Evolutionary conservation across 345 rosid genomes (phyloP).

Genomic region (Brassica nigra): DNA sequence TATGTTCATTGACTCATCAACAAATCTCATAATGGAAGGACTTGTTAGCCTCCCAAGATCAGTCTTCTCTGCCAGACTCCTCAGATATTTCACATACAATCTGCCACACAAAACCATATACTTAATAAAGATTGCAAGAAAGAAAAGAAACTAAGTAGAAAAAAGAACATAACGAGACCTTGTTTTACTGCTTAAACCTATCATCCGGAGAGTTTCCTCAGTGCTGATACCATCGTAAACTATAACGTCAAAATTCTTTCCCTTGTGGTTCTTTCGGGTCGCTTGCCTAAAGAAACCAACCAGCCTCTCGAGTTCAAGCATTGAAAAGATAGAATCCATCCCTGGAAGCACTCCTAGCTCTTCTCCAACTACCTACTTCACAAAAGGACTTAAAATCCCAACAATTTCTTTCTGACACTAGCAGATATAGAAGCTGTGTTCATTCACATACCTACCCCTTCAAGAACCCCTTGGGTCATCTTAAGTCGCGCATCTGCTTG

Average conservation of each 20-base stretch:
- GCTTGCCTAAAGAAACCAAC: constrained; percentile 55
- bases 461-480: constrained; percentile 83
- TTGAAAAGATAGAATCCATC: constrained; percentile 80
- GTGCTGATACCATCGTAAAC: constrained; percentile 69
- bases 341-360: constrained; percentile 98
- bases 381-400: background rate
- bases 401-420: background rate
- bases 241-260: constrained; percentile 55
- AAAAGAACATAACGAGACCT: constrained; percentile 47
- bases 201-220: constrained; percentile 77
- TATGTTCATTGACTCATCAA: constrained; percentile 66
- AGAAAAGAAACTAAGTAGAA: background rate
- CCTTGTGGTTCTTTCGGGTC: constrained; percentile 45
- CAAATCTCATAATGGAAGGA: constrained; percentile 73
- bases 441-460: constrained; percentile 85
- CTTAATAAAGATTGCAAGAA: background rate
- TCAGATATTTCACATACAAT: constrained; percentile 73
- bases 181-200: constrained; percentile 70
- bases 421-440: constrained; percentile 19
- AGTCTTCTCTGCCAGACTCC: constrained; percentile 81
- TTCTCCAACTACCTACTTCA: constrained; percentile 85
- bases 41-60: constrained; percentile 85
- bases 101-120: constrained; percentile 35
- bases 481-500: constrained; percentile 76
- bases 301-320: constrained; percentile 57